Conservation (phyloP, 2,329 filamentous ascomycete species). For the Rhexocercosporidium sp. region DNA sequence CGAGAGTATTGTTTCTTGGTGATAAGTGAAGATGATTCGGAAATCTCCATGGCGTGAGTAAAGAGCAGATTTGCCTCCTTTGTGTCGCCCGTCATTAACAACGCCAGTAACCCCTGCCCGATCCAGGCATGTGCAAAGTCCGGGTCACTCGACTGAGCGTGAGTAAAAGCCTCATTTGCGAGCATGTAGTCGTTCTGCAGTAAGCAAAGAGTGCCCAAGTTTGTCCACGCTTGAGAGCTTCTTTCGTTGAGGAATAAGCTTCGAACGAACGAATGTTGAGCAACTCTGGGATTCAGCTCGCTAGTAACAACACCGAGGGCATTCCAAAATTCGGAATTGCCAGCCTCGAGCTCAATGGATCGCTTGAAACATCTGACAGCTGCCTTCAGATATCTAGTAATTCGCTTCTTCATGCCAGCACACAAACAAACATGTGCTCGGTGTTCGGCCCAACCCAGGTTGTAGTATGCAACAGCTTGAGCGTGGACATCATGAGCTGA, state of each 20-base stretch:
- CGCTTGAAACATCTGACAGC: constrained; percentile 92
- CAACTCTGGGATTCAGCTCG: constrained; percentile 81
- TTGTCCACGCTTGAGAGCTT: constrained; percentile 86
- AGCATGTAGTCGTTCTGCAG: constrained; percentile 82
- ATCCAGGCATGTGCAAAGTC: constrained; percentile 95
- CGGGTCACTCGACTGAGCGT: constrained; percentile 91
- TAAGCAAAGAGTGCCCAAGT: constrained; percentile 85
- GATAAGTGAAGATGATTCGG: constrained; percentile 74
- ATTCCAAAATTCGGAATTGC: constrained; percentile 97
- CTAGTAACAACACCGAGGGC: constrained; percentile 90
- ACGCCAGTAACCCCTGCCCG: constrained; percentile 85
- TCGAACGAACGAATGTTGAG: constrained; percentile 91
- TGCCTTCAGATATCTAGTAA: constrained; percentile 74
- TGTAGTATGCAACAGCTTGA: constrained; percentile 96
- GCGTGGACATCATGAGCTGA: constrained; percentile 79
- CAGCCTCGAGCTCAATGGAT: constrained; percentile 92
- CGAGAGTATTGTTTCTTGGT: constrained; percentile 80
- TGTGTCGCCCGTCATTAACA: constrained; percentile 69
- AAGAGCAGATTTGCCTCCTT: constrained; percentile 85
- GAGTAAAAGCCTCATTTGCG: constrained; percentile 88
- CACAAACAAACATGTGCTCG: constrained; percentile 74
- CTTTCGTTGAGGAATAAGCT: constrained; percentile 93
- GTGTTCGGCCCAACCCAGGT: constrained; percentile 93
- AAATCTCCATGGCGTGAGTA: constrained; percentile 92
- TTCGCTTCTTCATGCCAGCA: constrained; percentile 56